Conservation (phyloP, 2,329 filamentous ascomycete genomes). For the Nothomitra cinnamomea region DNA sequence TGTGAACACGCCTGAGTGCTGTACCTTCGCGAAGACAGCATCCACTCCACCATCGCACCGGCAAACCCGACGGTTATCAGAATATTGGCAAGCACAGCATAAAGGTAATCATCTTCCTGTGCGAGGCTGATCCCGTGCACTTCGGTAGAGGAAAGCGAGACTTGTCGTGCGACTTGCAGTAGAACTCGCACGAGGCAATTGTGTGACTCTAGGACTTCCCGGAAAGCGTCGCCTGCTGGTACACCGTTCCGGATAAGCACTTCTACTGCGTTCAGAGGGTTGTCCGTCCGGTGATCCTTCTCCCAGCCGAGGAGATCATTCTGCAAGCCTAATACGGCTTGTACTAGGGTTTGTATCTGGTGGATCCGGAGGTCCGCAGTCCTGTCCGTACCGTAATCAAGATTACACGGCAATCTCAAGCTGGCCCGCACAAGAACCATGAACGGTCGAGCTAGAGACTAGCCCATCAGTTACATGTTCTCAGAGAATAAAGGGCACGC, state of each 20-base stretch:
- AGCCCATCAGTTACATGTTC: no score
- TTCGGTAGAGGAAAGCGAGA: not conserved
- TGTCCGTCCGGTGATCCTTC: slow-evolving; percentile 6
- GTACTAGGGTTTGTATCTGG: slow-evolving; percentile 6
- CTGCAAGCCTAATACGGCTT: slow-evolving; percentile 8
- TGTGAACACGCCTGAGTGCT: not conserved
- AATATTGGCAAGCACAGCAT: not conserved
- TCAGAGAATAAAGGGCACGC: not conserved
- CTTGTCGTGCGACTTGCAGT: not conserved
- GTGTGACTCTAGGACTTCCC: slow-evolving; percentile 6
- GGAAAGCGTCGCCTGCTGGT: slow-evolving; percentile 5
- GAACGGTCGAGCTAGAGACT: slow-evolving; percentile 2
- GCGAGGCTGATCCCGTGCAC: not conserved
- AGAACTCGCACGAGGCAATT: slow-evolving; percentile 5
- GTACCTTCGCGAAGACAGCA: slow-evolving; percentile 3
- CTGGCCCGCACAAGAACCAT: slow-evolving; percentile 5
- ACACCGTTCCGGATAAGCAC: slow-evolving; percentile 8
- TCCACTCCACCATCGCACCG: slow-evolving; percentile 4
- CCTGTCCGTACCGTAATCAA: not conserved
- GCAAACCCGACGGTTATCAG: slow-evolving; percentile 1
- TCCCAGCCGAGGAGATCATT: slow-evolving; percentile 10
- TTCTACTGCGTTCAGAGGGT: slow-evolving; percentile 8
- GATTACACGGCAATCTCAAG: not conserved
- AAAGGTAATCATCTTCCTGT: not conserved
- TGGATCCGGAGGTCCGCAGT: slow-evolving; percentile 1